phyloP scores from a whole-genome alignment of 176 grass and related monocot species.

The maize (Zea mays) region DNA sequence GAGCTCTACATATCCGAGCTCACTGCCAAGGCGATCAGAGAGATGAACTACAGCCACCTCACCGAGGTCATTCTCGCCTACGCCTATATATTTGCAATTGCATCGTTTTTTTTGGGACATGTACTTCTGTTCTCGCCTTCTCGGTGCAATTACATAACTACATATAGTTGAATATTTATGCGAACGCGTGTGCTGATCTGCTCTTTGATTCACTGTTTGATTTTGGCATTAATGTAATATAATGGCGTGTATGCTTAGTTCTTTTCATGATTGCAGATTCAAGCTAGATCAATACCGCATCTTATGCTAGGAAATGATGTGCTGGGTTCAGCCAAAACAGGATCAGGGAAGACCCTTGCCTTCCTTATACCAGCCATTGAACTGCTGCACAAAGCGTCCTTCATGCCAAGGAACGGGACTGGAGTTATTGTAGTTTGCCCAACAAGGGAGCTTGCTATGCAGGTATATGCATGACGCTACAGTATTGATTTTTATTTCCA shows the following conservation, averaged over 20 bases:
- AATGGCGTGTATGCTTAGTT: not conserved
- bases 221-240: not conserved
- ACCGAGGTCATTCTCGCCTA: constrained; percentile 38
- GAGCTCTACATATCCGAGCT: constrained; percentile 51
- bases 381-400: constrained; percentile 42
- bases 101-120: not conserved
- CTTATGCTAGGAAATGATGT: constrained; percentile 54
- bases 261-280: constrained; percentile 51
- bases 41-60: constrained; percentile 70
- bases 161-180: not conserved
- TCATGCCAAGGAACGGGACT: constrained; percentile 58
- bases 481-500: not conserved
- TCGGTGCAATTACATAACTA: not conserved
- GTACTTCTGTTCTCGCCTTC: not conserved
- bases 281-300: constrained; percentile 65
- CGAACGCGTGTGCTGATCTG: not conserved
- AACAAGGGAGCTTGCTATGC: constrained; percentile 71
- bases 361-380: constrained; percentile 67
- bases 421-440: constrained; percentile 72
- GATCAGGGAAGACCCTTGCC: constrained; percentile 73
- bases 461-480: constrained; percentile 34
- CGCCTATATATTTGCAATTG: not conserved
- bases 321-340: constrained; percentile 63
- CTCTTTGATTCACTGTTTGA: not conserved
- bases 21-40: constrained; percentile 54